These are phyloP conservation scores for Poronia punctata DNA, from an alignment of 495 filamentous ascomycete genomes.

Conservation along the genomic window DNA sequence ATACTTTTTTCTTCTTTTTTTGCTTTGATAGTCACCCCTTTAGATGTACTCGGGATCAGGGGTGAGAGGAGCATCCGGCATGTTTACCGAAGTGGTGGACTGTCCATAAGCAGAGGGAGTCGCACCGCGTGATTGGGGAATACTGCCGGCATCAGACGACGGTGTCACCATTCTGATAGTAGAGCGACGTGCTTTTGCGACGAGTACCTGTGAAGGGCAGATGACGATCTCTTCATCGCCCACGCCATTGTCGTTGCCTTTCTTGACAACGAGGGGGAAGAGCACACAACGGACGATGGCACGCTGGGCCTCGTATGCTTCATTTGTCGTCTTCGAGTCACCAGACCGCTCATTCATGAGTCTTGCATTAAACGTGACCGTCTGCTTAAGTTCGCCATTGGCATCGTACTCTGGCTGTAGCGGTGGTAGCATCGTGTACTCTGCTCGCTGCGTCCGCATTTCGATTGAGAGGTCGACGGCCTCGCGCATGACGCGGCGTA, in stretches of 20 bases:
- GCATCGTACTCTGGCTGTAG: slow-evolving; percentile 93
- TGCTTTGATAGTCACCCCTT: no score
- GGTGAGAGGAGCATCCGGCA: slow-evolving; percentile 21
- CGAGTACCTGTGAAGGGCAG: slow-evolving; percentile 84
- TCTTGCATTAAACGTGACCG: slow-evolving; percentile 77
- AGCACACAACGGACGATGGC: slow-evolving; percentile 82
- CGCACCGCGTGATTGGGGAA: slow-evolving; percentile 20
- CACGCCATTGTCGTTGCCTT: slow-evolving; percentile 78
- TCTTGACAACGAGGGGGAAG: slow-evolving; percentile 91
- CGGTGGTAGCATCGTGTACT: slow-evolving; percentile 95
- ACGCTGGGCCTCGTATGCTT: slow-evolving; percentile 66
- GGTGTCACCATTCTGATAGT: slow-evolving; percentile 24
- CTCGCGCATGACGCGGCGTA: slow-evolving; percentile 72
- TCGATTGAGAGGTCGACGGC: slow-evolving; percentile 86
- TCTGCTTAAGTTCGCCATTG: slow-evolving; percentile 76
- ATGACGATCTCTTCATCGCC: slow-evolving; percentile 90
- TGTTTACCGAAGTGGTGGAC: slow-evolving; percentile 18
- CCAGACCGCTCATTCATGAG: slow-evolving; percentile 90
- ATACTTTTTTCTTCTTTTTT: no score
- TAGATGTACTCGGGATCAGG: slow-evolving; percentile 17
- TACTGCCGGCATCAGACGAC: slow-evolving; percentile 23
- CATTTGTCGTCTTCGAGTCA: slow-evolving; percentile 48
- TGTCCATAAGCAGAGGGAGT: slow-evolving; percentile 18
- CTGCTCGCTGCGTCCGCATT: slow-evolving; percentile 92
- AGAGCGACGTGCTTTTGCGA: slow-evolving; percentile 33